Base-by-base conservation (phyloP, 2,329 filamentous ascomycete species). In the Scleromitrula shiraiana region DNA sequence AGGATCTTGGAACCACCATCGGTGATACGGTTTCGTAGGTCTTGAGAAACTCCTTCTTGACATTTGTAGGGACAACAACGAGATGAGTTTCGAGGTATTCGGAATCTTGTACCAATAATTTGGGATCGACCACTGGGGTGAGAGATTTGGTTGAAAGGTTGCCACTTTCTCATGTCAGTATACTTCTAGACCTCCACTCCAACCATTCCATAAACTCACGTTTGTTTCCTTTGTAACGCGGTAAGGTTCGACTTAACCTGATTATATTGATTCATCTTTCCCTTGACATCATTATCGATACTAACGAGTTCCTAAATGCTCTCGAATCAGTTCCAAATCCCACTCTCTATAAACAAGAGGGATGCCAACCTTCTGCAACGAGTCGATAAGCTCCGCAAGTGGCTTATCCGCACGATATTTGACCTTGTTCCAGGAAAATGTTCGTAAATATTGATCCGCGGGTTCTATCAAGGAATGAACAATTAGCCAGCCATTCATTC, bases 1-100 rank as follows among this genome's bases (percentile, higher is more conserved):
- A 84, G 9, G 89, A 95, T 41, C 93, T 85, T 8, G 93, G 93
- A 2, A 98, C 91, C 1, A 97, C 88, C 88, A 95, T 95, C 12
- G 85, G 83, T 0, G 85, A 73, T 48, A 97, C 67, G 1, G 87
- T 90, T 68, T 98, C 93, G 70, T 98, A 98, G 55, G 75, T 80
- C 64, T 84, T 84, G 55, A 94, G 71, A 63, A 95, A 98, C 32
- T 97, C 91, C 65, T 94, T 95, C 60, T 85, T 82, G 49, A 78
- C 73, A 57, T 80, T 82, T 40, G 77, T 80, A 2, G 93, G 93
- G 7, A 98, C 87, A 17, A 88, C 93, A 57, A 98, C 76, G 24
- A 98, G 81, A 65, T 96, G 90, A 24, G 93, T 96, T 70, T 96
- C 89, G 59, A 98, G 82, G 69, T 95, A 97, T 70, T 98, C 93